Evolutionary conservation across 1,139 yeast species (phyloP).

Genomic region (Barnettozyma hawaiiensis): DNA sequence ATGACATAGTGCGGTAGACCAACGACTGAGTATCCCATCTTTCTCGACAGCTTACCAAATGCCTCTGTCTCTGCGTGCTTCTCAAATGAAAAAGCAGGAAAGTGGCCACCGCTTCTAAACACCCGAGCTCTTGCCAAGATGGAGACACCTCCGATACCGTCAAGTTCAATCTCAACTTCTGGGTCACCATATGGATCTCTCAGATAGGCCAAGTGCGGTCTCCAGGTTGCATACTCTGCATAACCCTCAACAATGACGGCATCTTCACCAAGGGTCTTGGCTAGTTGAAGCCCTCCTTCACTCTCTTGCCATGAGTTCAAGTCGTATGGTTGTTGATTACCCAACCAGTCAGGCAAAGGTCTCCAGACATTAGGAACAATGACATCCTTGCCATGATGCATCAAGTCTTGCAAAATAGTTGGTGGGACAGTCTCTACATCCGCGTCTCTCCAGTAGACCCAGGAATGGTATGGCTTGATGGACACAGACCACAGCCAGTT

Average conservation of each 20-base stretch:
- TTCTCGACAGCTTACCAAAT: conserved; percentile 76
- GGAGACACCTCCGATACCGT: conserved; percentile 90
- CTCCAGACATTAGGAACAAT: conserved; percentile 88
- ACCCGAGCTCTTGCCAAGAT: conserved; percentile 76
- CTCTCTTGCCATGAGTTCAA: conserved; percentile 88
- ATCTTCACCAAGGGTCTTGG: conserved; percentile 73
- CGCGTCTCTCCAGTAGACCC: conserved; percentile 80
- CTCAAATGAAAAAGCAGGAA: conserved; percentile 87
- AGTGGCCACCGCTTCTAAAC: conserved; percentile 75
- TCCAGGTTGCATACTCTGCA: conserved; percentile 89
- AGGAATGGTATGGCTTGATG: conserved; percentile 60
- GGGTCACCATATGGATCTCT: conserved; percentile 86
- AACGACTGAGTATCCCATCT: conserved; percentile 76
- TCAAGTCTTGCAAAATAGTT: conserved; percentile 56
- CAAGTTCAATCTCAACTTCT: conserved; percentile 80
- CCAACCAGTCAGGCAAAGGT: conserved; percentile 85
- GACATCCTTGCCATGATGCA: conserved; percentile 61
- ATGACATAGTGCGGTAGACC: conserved; percentile 88
- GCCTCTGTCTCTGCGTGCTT: conserved; percentile 95
- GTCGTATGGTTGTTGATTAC: conserved; percentile 86
- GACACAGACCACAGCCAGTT: conserved; percentile 65
- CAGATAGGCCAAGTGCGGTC: conserved; percentile 84
- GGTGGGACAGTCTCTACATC: conserved; percentile 62
- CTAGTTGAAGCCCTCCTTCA: conserved; percentile 76
- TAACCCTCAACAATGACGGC: conserved; percentile 91